Evolutionary conservation across 768 basidiomycete species (phyloP), one percentile per base, ranked within the genome.

Genomic region (Podaxis mareebaensis): DNA sequence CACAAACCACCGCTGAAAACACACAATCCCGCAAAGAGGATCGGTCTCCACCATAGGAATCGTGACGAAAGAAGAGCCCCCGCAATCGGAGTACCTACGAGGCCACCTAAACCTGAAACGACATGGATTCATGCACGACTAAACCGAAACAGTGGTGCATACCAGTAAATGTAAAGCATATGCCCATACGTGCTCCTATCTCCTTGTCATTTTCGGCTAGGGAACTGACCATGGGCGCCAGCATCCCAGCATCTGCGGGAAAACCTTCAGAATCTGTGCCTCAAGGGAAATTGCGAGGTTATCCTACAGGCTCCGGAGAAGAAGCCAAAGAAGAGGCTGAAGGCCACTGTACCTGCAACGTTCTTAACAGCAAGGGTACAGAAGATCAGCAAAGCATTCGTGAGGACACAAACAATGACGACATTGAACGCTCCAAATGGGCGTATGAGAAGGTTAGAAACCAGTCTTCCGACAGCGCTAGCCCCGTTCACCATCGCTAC

Each of bases 21-120:
- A 63, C 70, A 77, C n/a, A 78, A 30, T 44, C 84, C 85, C 30
- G 81, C 76, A 67, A 86, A 89, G 7, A 86, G 60, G 11, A 81
- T 81, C 0, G 84, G 83, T 38, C 82, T 76, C 83, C 84, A 86
- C 87, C 87, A 89, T 4, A 81, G 67, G 62, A 81, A 86, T 0
- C 76, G 70, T 7, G 75, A 65, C 0, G 84, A 80, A 6, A 89
- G 78, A 28, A 88, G 72, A 3, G 84, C 81, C 0, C 87, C 87
- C 38, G 81, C 81, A 61, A 88, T 81, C 0, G 87, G 87, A 0
- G 83, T 80, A 13, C 85, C 85, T 80, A 59, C 39, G 55, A 60
- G 48, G 24, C n/a, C 38, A 13, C 67, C 11, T 64, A 61, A 24
- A 17, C 28, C 46, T 53, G 17, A 22, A 40, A 42, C n/a, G 22